Percentiles rank a stretch among this genome's conserved stretches.
Conservation (phyloP, 129 eudicot species). For the Centaurea solstitialis region DNA sequence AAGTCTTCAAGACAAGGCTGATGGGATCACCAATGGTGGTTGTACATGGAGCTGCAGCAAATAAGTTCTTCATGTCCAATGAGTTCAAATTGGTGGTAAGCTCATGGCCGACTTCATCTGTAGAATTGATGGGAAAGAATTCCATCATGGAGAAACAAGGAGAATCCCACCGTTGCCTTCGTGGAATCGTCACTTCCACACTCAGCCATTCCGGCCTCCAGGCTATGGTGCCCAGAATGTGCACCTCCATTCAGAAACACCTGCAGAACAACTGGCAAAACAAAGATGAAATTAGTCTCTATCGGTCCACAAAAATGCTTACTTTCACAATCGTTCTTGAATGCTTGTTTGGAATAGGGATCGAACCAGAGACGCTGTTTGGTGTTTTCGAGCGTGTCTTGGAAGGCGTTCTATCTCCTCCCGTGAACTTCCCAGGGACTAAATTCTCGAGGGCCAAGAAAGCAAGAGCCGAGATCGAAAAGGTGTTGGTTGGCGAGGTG, state of each 20-base stretch:
- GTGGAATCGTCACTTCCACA: constrained; percentile 60
- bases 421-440: constrained; percentile 61
- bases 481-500: constrained; percentile 45
- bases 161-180: constrained; percentile 59
- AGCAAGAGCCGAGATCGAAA: constrained; percentile 62
- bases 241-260: constrained; percentile 50
- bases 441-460: constrained; percentile 69
- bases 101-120: constrained; percentile 86
- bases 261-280: constrained; percentile 47
- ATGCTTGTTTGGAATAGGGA: constrained; percentile 76
- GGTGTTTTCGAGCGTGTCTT: constrained; percentile 63
- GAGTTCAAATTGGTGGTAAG: constrained; percentile 87
- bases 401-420: constrained; percentile 67
- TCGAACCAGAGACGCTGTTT: constrained; percentile 42
- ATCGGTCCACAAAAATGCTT: constrained; percentile 47
- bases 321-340: constrained; percentile 71
- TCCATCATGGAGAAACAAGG: constrained; percentile 91
- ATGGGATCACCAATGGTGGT: constrained; percentile 85
- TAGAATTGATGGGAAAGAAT: constrained; percentile 70
- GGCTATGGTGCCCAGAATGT: constrained; percentile 66
- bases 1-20: constrained; percentile 67
- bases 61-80: constrained; percentile 70
- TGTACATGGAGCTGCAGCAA: constrained; percentile 71
- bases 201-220: constrained; percentile 47
- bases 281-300: constrained; percentile 45